Conservation (phyloP, 2,329 filamentous ascomycete species). For the Claviceps quebecensis region DNA sequence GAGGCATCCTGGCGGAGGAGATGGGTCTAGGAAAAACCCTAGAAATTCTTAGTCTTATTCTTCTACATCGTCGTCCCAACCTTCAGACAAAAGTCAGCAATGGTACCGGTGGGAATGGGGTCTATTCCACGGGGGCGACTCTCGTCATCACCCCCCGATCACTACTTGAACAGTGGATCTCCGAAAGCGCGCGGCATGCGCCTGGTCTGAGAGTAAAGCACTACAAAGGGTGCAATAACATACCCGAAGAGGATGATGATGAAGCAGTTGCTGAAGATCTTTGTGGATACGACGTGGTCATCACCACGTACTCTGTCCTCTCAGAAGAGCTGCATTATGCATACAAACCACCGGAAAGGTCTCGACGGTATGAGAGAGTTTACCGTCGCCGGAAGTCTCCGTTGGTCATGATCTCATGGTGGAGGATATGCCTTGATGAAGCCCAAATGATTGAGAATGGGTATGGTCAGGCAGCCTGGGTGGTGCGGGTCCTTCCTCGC, state of each 20-base stretch:
- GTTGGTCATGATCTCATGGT: slow-evolving; percentile 71
- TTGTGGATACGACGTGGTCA: slow-evolving; percentile 40
- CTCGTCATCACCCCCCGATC: slow-evolving; percentile 47
- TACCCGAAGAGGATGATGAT: slow-evolving; percentile 23
- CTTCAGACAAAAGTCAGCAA: not conserved
- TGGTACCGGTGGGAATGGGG: slow-evolving; percentile 24
- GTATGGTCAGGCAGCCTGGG: slow-evolving; percentile 65
- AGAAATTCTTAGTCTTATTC: slow-evolving; percentile 58
- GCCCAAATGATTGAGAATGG: slow-evolving; percentile 91
- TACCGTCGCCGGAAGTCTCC: slow-evolving; percentile 59
- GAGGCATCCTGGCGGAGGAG: slow-evolving; percentile 63
- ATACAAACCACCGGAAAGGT: slow-evolving; percentile 52
- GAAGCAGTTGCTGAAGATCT: slow-evolving; percentile 29
- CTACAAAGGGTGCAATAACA: slow-evolving; percentile 37
- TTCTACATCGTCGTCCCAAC: slow-evolving; percentile 34
- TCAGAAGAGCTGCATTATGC: slow-evolving; percentile 69
- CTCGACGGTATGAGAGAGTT: slow-evolving; percentile 49
- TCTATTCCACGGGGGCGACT: slow-evolving; percentile 40
- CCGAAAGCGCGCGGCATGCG: slow-evolving; percentile 44
- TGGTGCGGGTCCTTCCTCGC: slow-evolving; percentile 68
- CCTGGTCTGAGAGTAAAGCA: slow-evolving; percentile 40
- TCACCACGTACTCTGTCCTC: slow-evolving; percentile 58
- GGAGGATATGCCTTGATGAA: slow-evolving; percentile 66
- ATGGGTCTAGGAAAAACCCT: slow-evolving; percentile 77
- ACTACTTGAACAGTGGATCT: slow-evolving; percentile 46